These are phyloP conservation scores for Chlorella sp. DNA, from an alignment of 139 green algal species.

Conservation along the genomic window DNA sequence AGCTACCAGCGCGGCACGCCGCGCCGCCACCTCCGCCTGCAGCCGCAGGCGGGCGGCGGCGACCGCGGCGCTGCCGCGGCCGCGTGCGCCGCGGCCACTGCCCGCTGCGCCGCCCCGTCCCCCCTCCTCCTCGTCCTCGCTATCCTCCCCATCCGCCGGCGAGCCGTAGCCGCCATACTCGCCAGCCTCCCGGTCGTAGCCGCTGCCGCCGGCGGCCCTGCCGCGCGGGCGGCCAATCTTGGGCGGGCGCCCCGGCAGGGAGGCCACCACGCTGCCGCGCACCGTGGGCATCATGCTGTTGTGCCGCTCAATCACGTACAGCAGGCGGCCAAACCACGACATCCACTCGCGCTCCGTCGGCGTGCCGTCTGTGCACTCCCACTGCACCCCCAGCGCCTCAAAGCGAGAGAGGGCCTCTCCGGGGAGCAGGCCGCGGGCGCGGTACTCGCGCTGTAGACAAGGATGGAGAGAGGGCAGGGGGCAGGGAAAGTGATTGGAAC, in stretches of 20 bases:
- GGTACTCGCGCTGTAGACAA: conserved; percentile 52
- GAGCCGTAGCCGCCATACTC: too few relatives aligned
- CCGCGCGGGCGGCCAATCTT: conserved; percentile 17
- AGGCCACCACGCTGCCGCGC: neutral
- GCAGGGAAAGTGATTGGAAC: too few relatives aligned
- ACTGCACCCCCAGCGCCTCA: conserved; percentile 58
- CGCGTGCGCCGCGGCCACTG: too few relatives aligned
- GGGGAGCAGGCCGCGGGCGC: conserved; percentile 50
- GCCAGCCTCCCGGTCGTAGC: conserved; percentile 35
- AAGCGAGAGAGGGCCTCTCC: conserved; percentile 52
- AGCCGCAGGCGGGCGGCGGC: too few relatives aligned
- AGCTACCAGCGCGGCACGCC: too few relatives aligned
- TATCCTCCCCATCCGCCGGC: too few relatives aligned
- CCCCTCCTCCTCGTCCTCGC: too few relatives aligned
- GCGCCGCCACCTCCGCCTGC: too few relatives aligned
- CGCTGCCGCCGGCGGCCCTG: neutral
- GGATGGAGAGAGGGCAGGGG: too few relatives aligned
- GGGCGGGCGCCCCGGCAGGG: neutral
- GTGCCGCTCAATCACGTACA: conserved; percentile 60
- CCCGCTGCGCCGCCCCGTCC: too few relatives aligned
- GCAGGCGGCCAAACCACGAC: conserved; percentile 51
- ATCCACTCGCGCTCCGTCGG: conserved; percentile 41
- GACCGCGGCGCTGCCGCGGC: too few relatives aligned
- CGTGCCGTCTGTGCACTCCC: conserved; percentile 45
- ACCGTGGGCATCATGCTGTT: conserved; percentile 9